Evolutionary conservation across 768 basidiomycete genomes (phyloP).

Genomic region (Mycena belliarum): DNA sequence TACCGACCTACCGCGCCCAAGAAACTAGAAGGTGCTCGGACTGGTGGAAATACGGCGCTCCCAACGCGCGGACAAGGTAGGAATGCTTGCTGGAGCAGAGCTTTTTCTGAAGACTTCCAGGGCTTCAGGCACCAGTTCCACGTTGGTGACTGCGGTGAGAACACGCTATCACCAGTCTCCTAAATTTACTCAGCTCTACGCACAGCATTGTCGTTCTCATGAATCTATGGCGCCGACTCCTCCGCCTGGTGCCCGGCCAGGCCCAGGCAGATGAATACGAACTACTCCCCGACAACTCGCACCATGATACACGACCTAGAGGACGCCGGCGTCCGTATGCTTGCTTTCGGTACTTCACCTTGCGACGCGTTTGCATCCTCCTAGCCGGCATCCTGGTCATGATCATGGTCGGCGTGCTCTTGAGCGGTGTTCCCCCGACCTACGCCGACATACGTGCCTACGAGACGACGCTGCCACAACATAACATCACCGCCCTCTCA

Average conservation of each 20-base stretch:
- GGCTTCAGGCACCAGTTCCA: not conserved
- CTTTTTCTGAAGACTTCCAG: no score
- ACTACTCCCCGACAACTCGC: slow-evolving; percentile 15
- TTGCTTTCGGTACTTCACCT: slow-evolving; percentile 24
- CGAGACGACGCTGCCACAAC: slow-evolving; percentile 41
- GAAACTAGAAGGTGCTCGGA: no score
- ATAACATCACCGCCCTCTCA: slow-evolving; percentile 27
- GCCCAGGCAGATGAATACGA: slow-evolving; percentile 16
- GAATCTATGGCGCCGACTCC: slow-evolving; percentile 13
- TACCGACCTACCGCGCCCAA: no score
- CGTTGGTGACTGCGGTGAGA: slow-evolving; percentile 1
- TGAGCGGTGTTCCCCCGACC: slow-evolving; percentile 41
- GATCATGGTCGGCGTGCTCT: slow-evolving; percentile 30
- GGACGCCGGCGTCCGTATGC: slow-evolving; percentile 10
- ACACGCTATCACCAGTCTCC: not conserved
- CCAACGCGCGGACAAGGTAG: no score
- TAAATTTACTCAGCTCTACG: not conserved
- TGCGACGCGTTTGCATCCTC: slow-evolving; percentile 30
- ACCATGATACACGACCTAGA: slow-evolving; percentile 14
- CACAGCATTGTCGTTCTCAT: slow-evolving; percentile 7
- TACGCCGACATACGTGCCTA: slow-evolving; percentile 37
- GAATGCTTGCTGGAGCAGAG: no score
- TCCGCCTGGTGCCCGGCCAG: slow-evolving; percentile 1
- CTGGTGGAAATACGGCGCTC: no score
- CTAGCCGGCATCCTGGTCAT: slow-evolving; percentile 24